Percentiles rank a stretch among this genome's conserved stretches.
Evolutionary conservation across 352 stramenopile species (phyloP).

Genomic region (Phytopythium montanum): DNA sequence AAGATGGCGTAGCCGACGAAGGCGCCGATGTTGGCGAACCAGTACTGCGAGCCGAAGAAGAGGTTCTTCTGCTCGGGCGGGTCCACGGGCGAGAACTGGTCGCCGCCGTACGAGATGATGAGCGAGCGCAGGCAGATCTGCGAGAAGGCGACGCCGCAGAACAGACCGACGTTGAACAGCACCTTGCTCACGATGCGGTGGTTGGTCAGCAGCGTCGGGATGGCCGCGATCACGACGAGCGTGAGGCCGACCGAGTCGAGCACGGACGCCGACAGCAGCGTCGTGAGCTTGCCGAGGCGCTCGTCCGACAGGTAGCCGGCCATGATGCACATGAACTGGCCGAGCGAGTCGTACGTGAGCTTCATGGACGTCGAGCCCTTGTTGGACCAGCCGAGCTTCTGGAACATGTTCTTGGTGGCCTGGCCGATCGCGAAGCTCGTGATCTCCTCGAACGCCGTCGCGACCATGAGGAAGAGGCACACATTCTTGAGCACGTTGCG

Average conservation of each 20-base stretch:
- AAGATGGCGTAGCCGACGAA: constrained; percentile 69
- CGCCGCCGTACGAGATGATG: constrained; percentile 49
- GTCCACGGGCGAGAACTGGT: constrained; percentile 46
- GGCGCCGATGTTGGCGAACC: constrained; percentile 62
- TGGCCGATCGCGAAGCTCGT: constrained; percentile 44
- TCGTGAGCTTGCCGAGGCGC: constrained; percentile 34
- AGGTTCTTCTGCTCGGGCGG: constrained; percentile 33
- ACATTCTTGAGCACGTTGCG: constrained; percentile 43
- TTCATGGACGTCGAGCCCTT: constrained; percentile 64
- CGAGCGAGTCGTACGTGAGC: constrained; percentile 62
- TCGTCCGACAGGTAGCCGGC: constrained; percentile 61
- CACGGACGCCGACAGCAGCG: constrained; percentile 13
- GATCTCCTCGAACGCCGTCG: constrained; percentile 29
- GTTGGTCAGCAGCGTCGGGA: constrained; percentile 26
- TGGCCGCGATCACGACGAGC: constrained; percentile 31
- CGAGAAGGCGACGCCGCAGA: constrained; percentile 34
- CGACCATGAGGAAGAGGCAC: constrained; percentile 45
- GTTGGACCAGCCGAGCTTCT: constrained; percentile 40
- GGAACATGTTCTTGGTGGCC: constrained; percentile 47
- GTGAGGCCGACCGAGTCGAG: constrained; percentile 38
- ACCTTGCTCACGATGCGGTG: constrained; percentile 15
- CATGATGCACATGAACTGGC: constrained; percentile 55
- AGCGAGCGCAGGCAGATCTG: constrained; percentile 48
- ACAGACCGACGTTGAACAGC: constrained; percentile 37
- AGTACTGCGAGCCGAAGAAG: constrained; percentile 84